Conservation (phyloP, 768 basidiomycete genomes). For the Lactarius pseudohatsudake region DNA sequence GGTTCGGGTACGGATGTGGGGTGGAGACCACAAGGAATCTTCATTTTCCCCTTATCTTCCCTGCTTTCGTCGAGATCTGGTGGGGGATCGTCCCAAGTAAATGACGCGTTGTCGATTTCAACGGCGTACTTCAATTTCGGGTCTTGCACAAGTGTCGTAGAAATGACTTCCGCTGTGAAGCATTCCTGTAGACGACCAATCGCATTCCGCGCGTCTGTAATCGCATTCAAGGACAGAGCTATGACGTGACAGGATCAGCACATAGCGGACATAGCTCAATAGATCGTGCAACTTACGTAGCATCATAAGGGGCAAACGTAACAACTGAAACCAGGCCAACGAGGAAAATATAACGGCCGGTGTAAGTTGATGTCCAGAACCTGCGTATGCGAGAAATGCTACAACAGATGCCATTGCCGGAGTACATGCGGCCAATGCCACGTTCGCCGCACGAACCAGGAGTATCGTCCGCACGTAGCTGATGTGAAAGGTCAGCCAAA, state of each 20-base stretch:
- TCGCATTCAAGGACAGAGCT: constrained; percentile 73
- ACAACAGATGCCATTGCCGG: constrained; percentile 79
- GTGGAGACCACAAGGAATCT: constrained; percentile 5
- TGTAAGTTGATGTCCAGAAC: constrained; percentile 63
- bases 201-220: constrained; percentile 83
- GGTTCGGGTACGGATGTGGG: constrained; percentile 24
- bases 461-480: constrained; percentile 69
- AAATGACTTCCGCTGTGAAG: constrained; percentile 79
- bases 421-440: constrained; percentile 66
- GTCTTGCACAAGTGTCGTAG: constrained; percentile 58
- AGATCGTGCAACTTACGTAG: constrained; percentile 39
- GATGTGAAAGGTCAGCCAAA: background rate
- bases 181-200: constrained; percentile 70
- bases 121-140: constrained; percentile 58
- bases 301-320: constrained; percentile 81
- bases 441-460: constrained; percentile 62
- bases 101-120: constrained; percentile 64
- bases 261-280: background rate
- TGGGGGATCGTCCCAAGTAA: constrained; percentile 85
- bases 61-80: constrained; percentile 43
- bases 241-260: constrained; percentile 12
- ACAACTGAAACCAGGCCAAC: constrained; percentile 79
- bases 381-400: constrained; percentile 74
- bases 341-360: constrained; percentile 82
- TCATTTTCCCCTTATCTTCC: constrained; percentile 29